A percentile compares a stretch with the other conserved stretches of the same genome.
phyloP scores from a whole-genome alignment of 768 basidiomycete genomes.

The Mrakia hoshinonis region DNA sequence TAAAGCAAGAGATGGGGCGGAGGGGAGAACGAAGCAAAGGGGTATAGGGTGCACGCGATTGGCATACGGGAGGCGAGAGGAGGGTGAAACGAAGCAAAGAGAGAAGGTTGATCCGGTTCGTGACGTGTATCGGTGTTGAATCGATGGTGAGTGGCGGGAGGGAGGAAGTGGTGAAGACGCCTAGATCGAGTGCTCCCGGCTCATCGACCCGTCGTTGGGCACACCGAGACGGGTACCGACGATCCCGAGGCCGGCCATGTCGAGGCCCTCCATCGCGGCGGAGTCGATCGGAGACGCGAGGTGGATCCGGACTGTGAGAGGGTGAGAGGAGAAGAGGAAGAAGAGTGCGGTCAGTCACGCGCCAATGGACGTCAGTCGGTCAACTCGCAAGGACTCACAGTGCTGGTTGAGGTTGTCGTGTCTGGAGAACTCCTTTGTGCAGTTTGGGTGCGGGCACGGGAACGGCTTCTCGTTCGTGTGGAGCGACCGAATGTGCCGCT shows the following conservation, averaged over 20 bases:
- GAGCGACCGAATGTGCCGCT: slow-evolving; percentile 45
- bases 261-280: slow-evolving; percentile 17
- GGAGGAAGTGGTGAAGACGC: neutral
- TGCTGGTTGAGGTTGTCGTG: slow-evolving; percentile 76
- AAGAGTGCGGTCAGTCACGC: neutral
- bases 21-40: neutral
- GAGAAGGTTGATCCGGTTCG: too few relatives aligned
- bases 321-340: neutral
- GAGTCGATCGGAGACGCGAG: neutral
- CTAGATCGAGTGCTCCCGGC: neutral
- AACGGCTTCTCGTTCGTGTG: slow-evolving; percentile 43
- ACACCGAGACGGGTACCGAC: neutral
- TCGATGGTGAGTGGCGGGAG: too few relatives aligned
- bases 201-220: neutral
- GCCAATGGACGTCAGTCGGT: neutral
- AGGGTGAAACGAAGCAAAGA: too few relatives aligned
- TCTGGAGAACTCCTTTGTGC: slow-evolving; percentile 66
- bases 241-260: slow-evolving; percentile 17
- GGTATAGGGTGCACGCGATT: neutral
- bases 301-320: slow-evolving; percentile 52
- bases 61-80: slow-evolving; percentile 10
- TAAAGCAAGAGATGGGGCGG: slow-evolving; percentile 3
- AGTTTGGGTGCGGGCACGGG: slow-evolving; percentile 58
- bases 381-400: slow-evolving; percentile 25
- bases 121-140: too few relatives aligned